Base-by-base conservation (phyloP, 2,329 filamentous ascomycete genomes). In the Paramyrothecium roridum region DNA sequence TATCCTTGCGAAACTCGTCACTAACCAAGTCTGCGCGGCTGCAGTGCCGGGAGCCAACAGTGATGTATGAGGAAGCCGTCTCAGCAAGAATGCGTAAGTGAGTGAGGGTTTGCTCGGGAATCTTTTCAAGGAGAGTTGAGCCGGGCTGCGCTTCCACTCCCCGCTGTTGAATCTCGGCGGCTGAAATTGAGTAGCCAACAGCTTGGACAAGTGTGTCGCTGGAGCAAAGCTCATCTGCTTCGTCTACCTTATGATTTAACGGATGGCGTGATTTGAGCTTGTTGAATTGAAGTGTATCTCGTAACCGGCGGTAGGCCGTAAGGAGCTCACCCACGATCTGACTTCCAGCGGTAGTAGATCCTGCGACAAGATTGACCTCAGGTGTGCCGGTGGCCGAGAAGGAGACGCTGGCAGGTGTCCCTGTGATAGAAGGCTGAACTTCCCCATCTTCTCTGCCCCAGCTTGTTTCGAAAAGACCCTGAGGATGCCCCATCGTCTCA, bases 111-210 rank as follows among this genome's bases (percentile, higher is more conserved):
- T 96, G 87, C 55, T 93, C 89, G 0, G 95, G 88, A 52, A 98
- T 88, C 65, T 88, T 92, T 61, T 93, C 89, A 20, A 98, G 73
- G 48, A 98, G 75, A 6, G 89, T 93, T 70, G 85, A 80, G 53
- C 90, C 88, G 49, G 84, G 82, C 60, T 89, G 84, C 21, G 86
- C 85, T 63, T 91, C 89, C 3, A 91, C 79, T 8, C 95, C 95
- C 63, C 95, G 88, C 69, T 97, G 92, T 59, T 93, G 88, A 61
- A 98, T 96, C 73, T 99, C 95, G 3, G 90, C 86, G 0, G 92
- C 87, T 10, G 92, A 88, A 56, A 99, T 92, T 0, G 93, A 93
- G 68, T 87, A 91, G 2, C 91, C 93, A 16, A 97, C 85, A 2
- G 85, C 78, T 56, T 80, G 80, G 16, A 86, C 82, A 12, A 92